Base-by-base conservation (phyloP, 2,329 filamentous ascomycete species). In the Fusarium xyrophilum region DNA sequence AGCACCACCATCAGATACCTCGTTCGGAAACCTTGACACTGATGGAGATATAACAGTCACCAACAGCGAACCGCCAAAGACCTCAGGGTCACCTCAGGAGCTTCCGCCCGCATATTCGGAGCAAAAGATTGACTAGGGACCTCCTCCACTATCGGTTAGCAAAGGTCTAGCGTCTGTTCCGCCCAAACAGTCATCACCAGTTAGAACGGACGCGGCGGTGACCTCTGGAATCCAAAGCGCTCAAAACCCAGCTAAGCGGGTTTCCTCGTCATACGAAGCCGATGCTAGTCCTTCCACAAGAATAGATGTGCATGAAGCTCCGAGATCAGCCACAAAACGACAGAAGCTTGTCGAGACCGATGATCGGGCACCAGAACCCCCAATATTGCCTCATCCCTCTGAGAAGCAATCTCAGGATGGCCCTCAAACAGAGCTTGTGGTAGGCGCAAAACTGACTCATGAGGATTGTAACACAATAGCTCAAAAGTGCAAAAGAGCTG, bases 21-120 rank as follows among this genome's bases (percentile, higher is more conserved):
- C 62, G n/a, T 44, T 46, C 15, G 56, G 56, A 38, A 43, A 19
- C 10, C 60, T 58, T 10, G 73, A 76, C 55, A 67, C 46, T 21
- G 76, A 77, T 36, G 74, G 72, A 13, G 73, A 76, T 46, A 59
- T 70, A 13, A 55, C 57, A 25, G 46, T 76, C 10, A 30, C 43
- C 11, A 54, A 65, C 17, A 63, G 47, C 13, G 65, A 70, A 33
- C 30, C 44, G 19, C 52, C 12, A 28, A 33, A 43, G 33, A n/a
- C 42, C 23, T 30, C 46, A 23, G 47, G 50, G 36, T 21, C 46
- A 14, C n/a, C 17, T 12, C 51, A 61, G 19, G 68, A 60, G 28
- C 56, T 54, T 57, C 67, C 65, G 19, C 66, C 70, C 21, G 63
- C 67, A 59, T 70, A 73, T 38, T 42, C 36, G 39, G 57, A 65